A percentile compares a stretch with the other conserved stretches of the same genome.
These are phyloP conservation scores for Corylus avellana DNA, from an alignment of 306 rosid species.

Conservation along the genomic window DNA sequence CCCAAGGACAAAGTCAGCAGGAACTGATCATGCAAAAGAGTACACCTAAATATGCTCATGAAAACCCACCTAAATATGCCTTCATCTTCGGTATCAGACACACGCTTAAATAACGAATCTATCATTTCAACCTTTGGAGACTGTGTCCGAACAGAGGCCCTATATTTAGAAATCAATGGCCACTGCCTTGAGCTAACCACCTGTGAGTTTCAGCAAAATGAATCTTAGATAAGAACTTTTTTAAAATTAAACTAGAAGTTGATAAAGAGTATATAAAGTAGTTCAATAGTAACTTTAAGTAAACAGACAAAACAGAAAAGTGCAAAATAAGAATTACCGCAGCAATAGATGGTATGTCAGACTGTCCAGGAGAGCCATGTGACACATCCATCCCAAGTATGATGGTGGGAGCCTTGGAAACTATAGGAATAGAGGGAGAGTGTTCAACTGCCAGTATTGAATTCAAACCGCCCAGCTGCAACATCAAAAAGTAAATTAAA, in stretches of 20 bases:
- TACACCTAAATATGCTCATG: not conserved
- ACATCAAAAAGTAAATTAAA: not conserved
- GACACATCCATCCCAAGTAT: constrained; percentile 97
- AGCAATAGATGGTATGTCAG: constrained; percentile 88
- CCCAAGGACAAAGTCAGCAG: not conserved
- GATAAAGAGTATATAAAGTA: not conserved
- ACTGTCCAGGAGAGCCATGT: constrained; percentile 92
- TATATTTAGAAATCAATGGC: constrained; percentile 86
- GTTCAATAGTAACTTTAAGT: not conserved
- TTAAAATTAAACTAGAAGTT: not conserved
- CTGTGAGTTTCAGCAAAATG: constrained; percentile 34
- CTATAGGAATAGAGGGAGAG: constrained; percentile 66
- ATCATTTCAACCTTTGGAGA: constrained; percentile 89
- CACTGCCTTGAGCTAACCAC: constrained; percentile 90
- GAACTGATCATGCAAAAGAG: not conserved
- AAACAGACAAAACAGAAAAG: not conserved
- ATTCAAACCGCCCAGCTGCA: constrained; percentile 93
- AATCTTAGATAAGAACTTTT: not conserved
- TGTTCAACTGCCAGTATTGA: constrained; percentile 67
- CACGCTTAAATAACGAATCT: constrained; percentile 69
- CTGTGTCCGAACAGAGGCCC: constrained; percentile 86
- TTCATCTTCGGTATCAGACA: constrained; percentile 67
- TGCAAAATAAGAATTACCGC: constrained; percentile 50
- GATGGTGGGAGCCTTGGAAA: constrained; percentile 75
- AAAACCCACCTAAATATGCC: constrained; percentile 76